Evolutionary conservation across 2,329 filamentous ascomycete genomes (phyloP).

Genomic region (Pleurostoma richardsiae): DNA sequence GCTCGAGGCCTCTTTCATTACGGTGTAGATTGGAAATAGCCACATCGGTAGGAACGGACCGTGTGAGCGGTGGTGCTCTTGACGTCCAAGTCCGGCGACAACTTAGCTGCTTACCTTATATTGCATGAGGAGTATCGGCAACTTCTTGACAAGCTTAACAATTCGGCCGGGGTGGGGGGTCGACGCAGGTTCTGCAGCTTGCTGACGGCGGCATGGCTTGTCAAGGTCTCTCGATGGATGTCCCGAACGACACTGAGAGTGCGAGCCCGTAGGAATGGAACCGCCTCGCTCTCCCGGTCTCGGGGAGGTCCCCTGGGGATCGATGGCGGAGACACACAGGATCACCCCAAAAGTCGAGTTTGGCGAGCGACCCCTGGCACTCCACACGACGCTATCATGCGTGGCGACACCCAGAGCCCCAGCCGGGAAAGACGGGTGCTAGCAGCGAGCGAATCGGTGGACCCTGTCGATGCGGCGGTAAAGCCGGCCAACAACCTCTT

Average conservation of each 20-base stretch:
- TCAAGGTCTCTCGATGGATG: too few species aligned
- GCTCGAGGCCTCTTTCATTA: slow-evolving; percentile 17
- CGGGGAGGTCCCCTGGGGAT: too few species aligned
- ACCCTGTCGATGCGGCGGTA: background rate
- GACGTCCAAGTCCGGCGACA: background rate
- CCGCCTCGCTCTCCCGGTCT: too few species aligned
- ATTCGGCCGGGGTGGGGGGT: background rate
- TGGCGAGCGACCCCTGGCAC: background rate
- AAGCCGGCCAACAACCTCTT: background rate
- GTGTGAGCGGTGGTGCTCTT: slow-evolving; percentile 24
- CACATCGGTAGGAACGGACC: slow-evolving; percentile 36
- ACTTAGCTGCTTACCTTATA: background rate
- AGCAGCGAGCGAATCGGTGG: background rate
- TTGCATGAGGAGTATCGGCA: background rate
- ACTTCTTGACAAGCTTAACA: background rate
- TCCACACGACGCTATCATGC: background rate
- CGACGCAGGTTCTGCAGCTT: too few species aligned
- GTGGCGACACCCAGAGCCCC: background rate
- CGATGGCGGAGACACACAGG: too few species aligned
- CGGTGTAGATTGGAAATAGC: slow-evolving; percentile 23
- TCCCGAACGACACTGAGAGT: too few species aligned
- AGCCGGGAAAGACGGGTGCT: background rate
- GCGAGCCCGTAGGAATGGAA: too few species aligned
- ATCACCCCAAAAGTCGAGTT: background rate
- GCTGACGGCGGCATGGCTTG: too few species aligned